These are phyloP conservation scores for Penicillium sp. DNA, from an alignment of 2,329 filamentous ascomycete genomes.

Conservation along the genomic window DNA sequence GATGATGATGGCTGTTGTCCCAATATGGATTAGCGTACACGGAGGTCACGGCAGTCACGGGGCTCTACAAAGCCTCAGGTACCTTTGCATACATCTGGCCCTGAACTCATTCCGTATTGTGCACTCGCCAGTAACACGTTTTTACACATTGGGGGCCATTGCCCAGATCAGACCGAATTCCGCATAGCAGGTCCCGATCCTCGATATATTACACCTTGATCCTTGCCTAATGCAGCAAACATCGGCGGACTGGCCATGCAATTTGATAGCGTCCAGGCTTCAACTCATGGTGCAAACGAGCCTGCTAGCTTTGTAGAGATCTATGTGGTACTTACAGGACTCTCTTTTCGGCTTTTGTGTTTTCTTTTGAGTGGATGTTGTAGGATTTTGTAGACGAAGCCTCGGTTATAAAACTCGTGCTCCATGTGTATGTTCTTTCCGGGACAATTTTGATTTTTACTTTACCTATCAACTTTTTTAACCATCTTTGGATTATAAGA, in stretches of 20 bases:
- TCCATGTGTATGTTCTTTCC: too few relatives aligned
- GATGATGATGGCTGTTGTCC: constrained; percentile 33
- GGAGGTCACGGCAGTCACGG: constrained; percentile 34
- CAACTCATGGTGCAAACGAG: not conserved
- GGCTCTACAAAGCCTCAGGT: constrained; percentile 16
- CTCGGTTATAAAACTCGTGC: too few relatives aligned
- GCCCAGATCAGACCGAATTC: not conserved
- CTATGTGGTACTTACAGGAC: too few relatives aligned
- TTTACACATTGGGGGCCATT: not conserved
- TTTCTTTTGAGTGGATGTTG: too few relatives aligned
- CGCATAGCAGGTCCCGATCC: not conserved
- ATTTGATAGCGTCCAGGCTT: not conserved
- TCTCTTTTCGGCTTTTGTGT: too few relatives aligned
- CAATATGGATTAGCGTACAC: constrained; percentile 32
- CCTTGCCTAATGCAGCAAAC: not conserved
- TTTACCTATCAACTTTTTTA: too few relatives aligned
- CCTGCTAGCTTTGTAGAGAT: not conserved
- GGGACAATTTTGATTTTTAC: too few relatives aligned
- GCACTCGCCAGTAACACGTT: not conserved
- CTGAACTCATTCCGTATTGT: not conserved
- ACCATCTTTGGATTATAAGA: too few relatives aligned
- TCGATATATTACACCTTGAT: not conserved
- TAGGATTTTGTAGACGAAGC: too few relatives aligned
- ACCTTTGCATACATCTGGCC: not conserved
- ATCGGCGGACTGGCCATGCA: not conserved